Base-by-base conservation (phyloP, 2,329 filamentous ascomycete species). In the Verticillium isaacii region DNA sequence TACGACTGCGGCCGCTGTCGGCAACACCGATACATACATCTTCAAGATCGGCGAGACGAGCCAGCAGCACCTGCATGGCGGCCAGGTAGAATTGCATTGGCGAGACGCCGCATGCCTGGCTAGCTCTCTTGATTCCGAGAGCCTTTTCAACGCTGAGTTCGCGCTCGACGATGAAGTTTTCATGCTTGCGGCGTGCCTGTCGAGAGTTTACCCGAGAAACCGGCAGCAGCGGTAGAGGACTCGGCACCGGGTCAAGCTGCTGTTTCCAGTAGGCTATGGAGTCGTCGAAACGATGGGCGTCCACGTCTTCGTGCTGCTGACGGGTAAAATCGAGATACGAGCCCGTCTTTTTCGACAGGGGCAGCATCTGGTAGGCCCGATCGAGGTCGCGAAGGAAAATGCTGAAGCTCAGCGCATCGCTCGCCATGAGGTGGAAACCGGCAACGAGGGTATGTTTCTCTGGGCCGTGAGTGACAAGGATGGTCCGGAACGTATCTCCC, bases 11-110 rank as follows among this genome's bases (percentile, higher is more conserved):
- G n/a, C 41, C 41, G 41, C 41, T 50, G 65, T 82, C 79, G 0
- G 76, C 74, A 14, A 82, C 70, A 14, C 81, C 81, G 60, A 83
- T 78, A 59, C 41, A 73, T 45, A 84, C 60, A 23, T 80, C 74
- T 2, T 77, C 71, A 1, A 72, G 15, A n/a, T 19, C 66, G 62
- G 39, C 59, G 25, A 66, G 56, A 32, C 19, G 34, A 14, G 60
- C 57, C 1, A 66, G 58, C 5, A 82, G 61, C 0, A 72, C 67
- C 19, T 77, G 67, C 60, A 81, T 45, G 39, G n/a, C 39, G 6
- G 39, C 39, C 39, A 45, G n/a, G 17, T 45, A 45, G 17, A 45
- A 45, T 8, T 45, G 39, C 39, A 45, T 45, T 15, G 39, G 6
- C 8, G 39, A n/a, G 14, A 15, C 39, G 39, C 39, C 39, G 39